Evolutionary conservation across 805 yeast genomes (phyloP), one percentile per base, ranked within the genome.

Genomic region (Candida krabiensis): DNA sequence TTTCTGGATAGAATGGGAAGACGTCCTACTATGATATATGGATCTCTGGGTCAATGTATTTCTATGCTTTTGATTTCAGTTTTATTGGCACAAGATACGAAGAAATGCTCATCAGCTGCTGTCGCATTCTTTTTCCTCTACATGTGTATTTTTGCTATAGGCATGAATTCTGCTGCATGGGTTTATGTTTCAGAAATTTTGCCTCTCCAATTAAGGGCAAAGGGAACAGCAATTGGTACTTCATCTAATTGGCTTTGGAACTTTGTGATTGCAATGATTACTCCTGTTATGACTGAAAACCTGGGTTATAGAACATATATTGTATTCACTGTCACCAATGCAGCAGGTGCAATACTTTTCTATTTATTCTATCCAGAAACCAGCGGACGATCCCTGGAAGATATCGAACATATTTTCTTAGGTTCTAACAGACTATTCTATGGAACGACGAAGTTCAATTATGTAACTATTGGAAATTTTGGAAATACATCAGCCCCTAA

Each of bases 211-310:
- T 71, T 80, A 35, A 75, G 90, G 54, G 85, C 83, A 40, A 79
- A 75, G 53, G 84, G 84, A 24, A 71, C 79, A 37, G 74, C 86
- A 5, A 55, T 81, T 35, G 70, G 83, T 5, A 79, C 82, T 3
- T 80, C 88, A 9, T 71, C 85, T 27, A 84, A 83, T 61, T 83
- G 90, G 90, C 56, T 79, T 25, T 78, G 73, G 59, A 83, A 83
- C 62, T 81, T 80, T 52, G 77, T 72, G 4, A 77, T 81, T 55
- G 86, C 83, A 37, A 73, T 75, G 75, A 74, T 71, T 55, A 73
- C 79, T 12, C 88, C 89, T 14, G 44, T 51, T 9, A 68, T 78
- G 1, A 75, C 78, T 61, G 60, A 64, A 43, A 73, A 73, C 56
- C 75, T 79, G 40, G 67, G 73, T 30, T 79, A 83, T 82, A 73